Evolutionary conservation across 2,329 filamentous ascomycete species (phyloP).

Genomic region (Ceratocystis papillata): DNA sequence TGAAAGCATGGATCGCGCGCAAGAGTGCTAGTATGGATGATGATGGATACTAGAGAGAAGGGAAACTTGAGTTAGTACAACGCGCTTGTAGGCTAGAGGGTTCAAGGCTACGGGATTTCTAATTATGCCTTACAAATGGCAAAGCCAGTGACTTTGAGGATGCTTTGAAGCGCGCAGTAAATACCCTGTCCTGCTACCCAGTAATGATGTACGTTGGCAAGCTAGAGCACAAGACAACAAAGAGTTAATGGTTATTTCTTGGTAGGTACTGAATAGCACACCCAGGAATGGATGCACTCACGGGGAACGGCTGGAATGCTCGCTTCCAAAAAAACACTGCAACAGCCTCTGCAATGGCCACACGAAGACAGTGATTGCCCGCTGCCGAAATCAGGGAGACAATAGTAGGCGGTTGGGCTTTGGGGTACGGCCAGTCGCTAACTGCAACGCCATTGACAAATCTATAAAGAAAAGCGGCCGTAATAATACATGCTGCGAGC

Average conservation of each 20-base stretch:
- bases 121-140: constrained; percentile 19
- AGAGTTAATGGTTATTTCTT: background rate
- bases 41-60: constrained; percentile 17
- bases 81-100: too few relatives aligned
- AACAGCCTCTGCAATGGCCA: constrained; percentile 21
- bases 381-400: constrained; percentile 22
- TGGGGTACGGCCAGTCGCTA: constrained; percentile 21
- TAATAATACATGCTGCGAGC: constrained; percentile 17
- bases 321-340: constrained; percentile 24
- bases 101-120: background rate
- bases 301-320: constrained; percentile 20
- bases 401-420: constrained; percentile 22
- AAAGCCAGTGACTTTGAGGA: constrained; percentile 22
- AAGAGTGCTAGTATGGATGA: constrained; percentile 22
- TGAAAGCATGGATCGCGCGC: constrained; percentile 22
- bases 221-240: constrained; percentile 11
- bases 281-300: constrained; percentile 12
- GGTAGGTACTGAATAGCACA: too few relatives aligned
- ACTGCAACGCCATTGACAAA: constrained; percentile 21
- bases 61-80: background rate
- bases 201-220: constrained; percentile 24
- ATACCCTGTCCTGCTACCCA: constrained; percentile 21
- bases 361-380: constrained; percentile 19
- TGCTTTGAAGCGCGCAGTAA: constrained; percentile 15
- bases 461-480: constrained; percentile 20